Conservation (phyloP, 1,139 yeast species). For the Suhomyces bokatorum region DNA sequence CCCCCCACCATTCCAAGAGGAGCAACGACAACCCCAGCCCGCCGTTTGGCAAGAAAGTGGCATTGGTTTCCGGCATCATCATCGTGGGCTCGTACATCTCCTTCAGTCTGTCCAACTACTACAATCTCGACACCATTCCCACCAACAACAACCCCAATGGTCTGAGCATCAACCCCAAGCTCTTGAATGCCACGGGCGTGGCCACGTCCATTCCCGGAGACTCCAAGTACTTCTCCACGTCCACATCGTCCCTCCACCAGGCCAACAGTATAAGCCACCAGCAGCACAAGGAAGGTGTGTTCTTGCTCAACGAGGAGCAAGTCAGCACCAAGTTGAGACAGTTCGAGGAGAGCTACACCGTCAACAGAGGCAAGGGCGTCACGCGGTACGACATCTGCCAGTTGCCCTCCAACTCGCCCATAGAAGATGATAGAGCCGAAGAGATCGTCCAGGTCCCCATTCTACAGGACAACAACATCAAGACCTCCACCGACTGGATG, state of each 20-base stretch:
- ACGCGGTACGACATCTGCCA: slow-evolving; percentile 89
- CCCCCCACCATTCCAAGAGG: not conserved
- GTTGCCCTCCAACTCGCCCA: slow-evolving; percentile 87
- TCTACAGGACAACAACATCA: slow-evolving; percentile 51
- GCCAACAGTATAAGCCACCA: slow-evolving; percentile 43
- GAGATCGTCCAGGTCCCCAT: slow-evolving; percentile 81
- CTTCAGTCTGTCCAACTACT: slow-evolving; percentile 44
- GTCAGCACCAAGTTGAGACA: slow-evolving; percentile 70
- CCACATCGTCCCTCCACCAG: slow-evolving; percentile 45
- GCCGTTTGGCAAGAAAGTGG: slow-evolving; percentile 34
- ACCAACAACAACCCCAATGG: slow-evolving; percentile 11
- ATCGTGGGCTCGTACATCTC: slow-evolving; percentile 48
- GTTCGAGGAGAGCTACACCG: slow-evolving; percentile 75
- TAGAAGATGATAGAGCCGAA: slow-evolving; percentile 92
- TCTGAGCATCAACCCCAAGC: slow-evolving; percentile 12
- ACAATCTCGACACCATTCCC: slow-evolving; percentile 45
- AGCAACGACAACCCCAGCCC: slow-evolving; percentile 3
- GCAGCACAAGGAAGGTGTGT: slow-evolving; percentile 46
- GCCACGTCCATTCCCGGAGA: slow-evolving; percentile 21
- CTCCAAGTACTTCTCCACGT: slow-evolving; percentile 41
- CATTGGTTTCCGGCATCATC: slow-evolving; percentile 45
- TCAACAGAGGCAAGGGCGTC: slow-evolving; percentile 88
- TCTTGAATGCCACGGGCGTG: slow-evolving; percentile 12
- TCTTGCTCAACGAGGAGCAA: slow-evolving; percentile 67
- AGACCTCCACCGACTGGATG: slow-evolving; percentile 79